Conservation (phyloP, 495 filamentous ascomycete genomes). For the Tuber umbilicatum region DNA sequence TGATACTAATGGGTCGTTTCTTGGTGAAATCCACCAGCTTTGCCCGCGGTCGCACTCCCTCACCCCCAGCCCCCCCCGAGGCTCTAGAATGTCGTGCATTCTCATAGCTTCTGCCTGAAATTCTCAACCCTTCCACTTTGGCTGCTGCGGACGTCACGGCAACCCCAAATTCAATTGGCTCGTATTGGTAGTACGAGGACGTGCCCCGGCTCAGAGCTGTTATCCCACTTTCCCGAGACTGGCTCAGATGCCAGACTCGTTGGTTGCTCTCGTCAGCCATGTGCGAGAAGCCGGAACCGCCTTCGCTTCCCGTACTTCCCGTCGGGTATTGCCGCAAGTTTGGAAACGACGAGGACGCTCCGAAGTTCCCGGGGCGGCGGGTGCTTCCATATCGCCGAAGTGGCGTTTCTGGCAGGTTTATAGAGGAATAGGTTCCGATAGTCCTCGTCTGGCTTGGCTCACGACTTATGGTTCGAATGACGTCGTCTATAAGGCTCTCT, state of each 20-base stretch:
- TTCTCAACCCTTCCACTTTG: conserved; percentile 11
- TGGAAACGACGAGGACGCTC: conserved; percentile 25
- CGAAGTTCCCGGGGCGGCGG: conserved; percentile 19
- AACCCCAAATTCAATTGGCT: conserved; percentile 37
- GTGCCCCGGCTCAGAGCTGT: conserved; percentile 30
- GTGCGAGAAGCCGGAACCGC: conserved; percentile 23
- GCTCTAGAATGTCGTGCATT: conserved; percentile 18
- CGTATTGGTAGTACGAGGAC: conserved; percentile 35
- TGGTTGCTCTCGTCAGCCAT: conserved; percentile 31
- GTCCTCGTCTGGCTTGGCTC: conserved; percentile 33
- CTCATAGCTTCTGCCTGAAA: conserved; percentile 23
- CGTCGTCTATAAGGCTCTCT: conserved; percentile 29
- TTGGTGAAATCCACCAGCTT: conserved; percentile 36
- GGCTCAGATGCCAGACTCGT: conserved; percentile 30
- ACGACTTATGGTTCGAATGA: conserved; percentile 29
- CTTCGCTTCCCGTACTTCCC: conserved; percentile 10
- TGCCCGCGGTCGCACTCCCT: conserved; percentile 22
- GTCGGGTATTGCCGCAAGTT: conserved; percentile 20
- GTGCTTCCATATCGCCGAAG: conserved; percentile 31
- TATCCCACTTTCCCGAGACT: conserved; percentile 29
- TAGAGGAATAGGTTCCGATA: conserved; percentile 33
- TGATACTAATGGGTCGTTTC: conserved; percentile 33
- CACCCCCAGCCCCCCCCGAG: conserved; percentile 9
- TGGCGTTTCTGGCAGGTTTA: conserved; percentile 31
- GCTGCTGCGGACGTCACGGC: conserved; percentile 32